These are phyloP conservation scores for Sclerotinia borealis DNA, from an alignment of 2,329 filamentous ascomycete species.

Conservation along the genomic window DNA sequence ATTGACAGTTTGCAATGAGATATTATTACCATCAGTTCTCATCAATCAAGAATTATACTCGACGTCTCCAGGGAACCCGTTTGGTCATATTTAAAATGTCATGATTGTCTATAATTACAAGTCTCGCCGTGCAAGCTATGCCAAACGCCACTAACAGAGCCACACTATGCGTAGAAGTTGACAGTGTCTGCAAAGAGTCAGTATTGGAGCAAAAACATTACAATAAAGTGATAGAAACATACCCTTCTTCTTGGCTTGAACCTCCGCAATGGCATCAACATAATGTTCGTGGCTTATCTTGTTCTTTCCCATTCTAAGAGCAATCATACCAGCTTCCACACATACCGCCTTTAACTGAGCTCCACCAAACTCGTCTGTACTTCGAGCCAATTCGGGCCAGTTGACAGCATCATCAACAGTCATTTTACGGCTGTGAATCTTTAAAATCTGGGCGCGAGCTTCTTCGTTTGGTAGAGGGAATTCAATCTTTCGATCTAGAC, in stretches of 20 bases:
- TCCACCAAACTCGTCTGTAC: conserved; percentile 96
- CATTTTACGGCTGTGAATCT: conserved; percentile 98
- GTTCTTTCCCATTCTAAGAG: conserved; percentile 84
- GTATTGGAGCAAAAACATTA: conserved; percentile 28
- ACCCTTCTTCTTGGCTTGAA: conserved; percentile 73
- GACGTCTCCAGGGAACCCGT: neutral
- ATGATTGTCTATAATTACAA: conserved; percentile 31
- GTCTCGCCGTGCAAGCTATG: conserved; percentile 24
- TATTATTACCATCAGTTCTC: neutral
- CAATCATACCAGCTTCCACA: conserved; percentile 99
- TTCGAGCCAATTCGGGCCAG: conserved; percentile 91
- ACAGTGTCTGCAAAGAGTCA: conserved; percentile 24
- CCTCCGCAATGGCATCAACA: conserved; percentile 95
- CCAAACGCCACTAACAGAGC: conserved; percentile 23
- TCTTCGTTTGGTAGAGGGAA: conserved; percentile 98
- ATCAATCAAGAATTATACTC: conserved; percentile 1
- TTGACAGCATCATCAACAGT: conserved; percentile 88
- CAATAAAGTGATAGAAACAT: conserved; percentile 3
- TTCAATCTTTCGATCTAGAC: conserved; percentile 94
- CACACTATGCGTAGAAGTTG: conserved; percentile 29
- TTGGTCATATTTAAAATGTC: conserved; percentile 11
- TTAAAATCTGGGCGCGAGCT: conserved; percentile 90
- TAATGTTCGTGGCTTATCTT: conserved; percentile 99
- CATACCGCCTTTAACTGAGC: conserved; percentile 98
- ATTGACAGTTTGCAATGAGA: neutral